These are phyloP conservation scores for Cokeromyces recurvatus DNA, from an alignment of 371 early-diverging fungal species.

Conservation along the genomic window DNA sequence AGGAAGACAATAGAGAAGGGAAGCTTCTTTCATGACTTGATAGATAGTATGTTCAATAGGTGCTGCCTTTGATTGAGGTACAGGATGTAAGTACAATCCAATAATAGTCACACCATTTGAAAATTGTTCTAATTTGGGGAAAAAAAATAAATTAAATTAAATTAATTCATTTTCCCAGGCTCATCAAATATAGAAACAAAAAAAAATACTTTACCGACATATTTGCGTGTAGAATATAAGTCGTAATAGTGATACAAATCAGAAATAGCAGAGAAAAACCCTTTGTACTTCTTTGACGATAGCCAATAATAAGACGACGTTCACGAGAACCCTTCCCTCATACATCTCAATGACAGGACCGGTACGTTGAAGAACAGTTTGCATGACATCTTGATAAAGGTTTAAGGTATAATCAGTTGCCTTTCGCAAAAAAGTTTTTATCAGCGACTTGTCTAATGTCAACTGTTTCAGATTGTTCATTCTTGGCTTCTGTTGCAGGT, in stretches of 20 bases:
- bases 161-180: slow-evolving; percentile 6
- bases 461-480: too few species aligned
- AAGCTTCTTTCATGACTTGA: slow-evolving; percentile 96
- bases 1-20: slow-evolving; percentile 94
- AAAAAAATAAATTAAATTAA: background rate
- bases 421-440: slow-evolving; percentile 87
- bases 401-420: slow-evolving; percentile 89
- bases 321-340: slow-evolving; percentile 80
- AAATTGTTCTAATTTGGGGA: slow-evolving; percentile 83
- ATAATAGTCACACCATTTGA: slow-evolving; percentile 97
- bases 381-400: slow-evolving; percentile 84
- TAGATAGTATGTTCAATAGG: slow-evolving; percentile 90
- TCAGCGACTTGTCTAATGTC: slow-evolving; percentile 90
- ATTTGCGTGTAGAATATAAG: slow-evolving; percentile 93
- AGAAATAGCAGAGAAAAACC: slow-evolving; percentile 90
- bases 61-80: slow-evolving; percentile 73
- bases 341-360: slow-evolving; percentile 94
- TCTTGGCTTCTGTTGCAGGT: too few species aligned
- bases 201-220: slow-evolving; percentile 66
- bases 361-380: slow-evolving; percentile 76
- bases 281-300: slow-evolving; percentile 88
- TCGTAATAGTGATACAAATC: slow-evolving; percentile 98
- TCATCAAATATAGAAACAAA: background rate
- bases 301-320: slow-evolving; percentile 90
- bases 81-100: slow-evolving; percentile 86